These are phyloP conservation scores for Durio zibethinus DNA, from an alignment of 345 rosid genomes.

Conservation along the genomic window DNA sequence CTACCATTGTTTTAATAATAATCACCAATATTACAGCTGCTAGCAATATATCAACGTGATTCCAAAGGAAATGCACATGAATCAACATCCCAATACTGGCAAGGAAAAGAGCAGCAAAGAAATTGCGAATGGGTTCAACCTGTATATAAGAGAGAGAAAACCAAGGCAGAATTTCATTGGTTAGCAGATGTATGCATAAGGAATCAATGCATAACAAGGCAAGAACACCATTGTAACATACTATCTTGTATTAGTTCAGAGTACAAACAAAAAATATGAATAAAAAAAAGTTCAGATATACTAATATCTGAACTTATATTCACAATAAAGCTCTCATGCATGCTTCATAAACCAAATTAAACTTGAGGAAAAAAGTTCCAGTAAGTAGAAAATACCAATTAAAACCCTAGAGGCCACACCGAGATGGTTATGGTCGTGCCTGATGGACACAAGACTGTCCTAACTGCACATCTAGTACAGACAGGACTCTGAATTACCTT, in stretches of 20 bases:
- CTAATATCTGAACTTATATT: not conserved
- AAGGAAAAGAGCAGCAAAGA: constrained; percentile 77
- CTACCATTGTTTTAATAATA: constrained; percentile 52
- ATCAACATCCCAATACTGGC: constrained; percentile 81
- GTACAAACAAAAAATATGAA: not conserved
- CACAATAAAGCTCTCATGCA: not conserved
- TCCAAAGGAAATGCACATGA: constrained; percentile 73
- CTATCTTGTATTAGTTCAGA: not conserved
- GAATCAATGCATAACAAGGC: not conserved
- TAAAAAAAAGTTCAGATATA: not conserved
- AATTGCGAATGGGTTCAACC: constrained; percentile 78
- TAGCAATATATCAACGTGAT: constrained; percentile 63
- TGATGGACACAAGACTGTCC: not conserved
- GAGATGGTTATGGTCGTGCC: not conserved
- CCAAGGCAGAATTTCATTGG: not conserved
- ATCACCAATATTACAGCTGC: constrained; percentile 67
- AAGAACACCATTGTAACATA: not conserved
- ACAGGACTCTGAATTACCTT: not conserved
- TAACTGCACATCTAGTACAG: not conserved
- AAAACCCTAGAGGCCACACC: not conserved
- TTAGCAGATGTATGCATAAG: not conserved
- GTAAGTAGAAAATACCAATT: not conserved
- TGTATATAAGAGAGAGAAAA: constrained; percentile 12
- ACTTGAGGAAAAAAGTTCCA: not conserved
- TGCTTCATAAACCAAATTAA: not conserved